Conservation (phyloP, 148 eudicot genomes). For the Cornus kousa region DNA sequence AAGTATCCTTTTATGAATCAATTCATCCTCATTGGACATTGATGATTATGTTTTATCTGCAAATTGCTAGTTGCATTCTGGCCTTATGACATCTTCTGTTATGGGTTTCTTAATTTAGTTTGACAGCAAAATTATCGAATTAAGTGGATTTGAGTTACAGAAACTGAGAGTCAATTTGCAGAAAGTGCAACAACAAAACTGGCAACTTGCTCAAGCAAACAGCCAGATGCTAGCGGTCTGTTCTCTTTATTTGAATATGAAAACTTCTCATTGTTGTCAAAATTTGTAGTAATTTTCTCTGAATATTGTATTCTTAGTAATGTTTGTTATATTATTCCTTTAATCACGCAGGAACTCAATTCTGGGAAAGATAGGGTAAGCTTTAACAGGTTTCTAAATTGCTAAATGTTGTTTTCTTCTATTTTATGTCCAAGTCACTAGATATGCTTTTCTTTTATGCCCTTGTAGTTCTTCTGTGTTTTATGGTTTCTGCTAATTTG, state of each 20-base stretch:
- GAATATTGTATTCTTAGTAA: neutral
- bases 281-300: neutral
- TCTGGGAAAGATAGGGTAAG: constrained; percentile 50
- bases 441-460: no score
- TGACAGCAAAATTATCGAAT: constrained; percentile 53
- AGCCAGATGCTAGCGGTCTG: constrained; percentile 53
- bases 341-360: constrained; percentile 42
- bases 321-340: neutral
- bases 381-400: neutral
- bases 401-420: neutral
- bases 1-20: constrained; percentile 38
- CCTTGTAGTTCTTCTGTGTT: neutral
- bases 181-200: constrained; percentile 57
- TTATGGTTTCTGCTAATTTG: constrained; percentile 8
- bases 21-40: constrained; percentile 4
- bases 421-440: neutral
- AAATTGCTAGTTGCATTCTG: neutral
- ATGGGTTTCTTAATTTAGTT: constrained; percentile 18
- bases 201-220: constrained; percentile 58
- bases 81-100: neutral
- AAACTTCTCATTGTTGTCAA: neutral
- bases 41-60: neutral
- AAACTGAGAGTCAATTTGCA: constrained; percentile 45
- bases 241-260: constrained; percentile 1
- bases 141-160: constrained; percentile 45